Base-by-base conservation (phyloP, 2,329 filamentous ascomycete species). In the Neodidymelliopsis sp. region DNA sequence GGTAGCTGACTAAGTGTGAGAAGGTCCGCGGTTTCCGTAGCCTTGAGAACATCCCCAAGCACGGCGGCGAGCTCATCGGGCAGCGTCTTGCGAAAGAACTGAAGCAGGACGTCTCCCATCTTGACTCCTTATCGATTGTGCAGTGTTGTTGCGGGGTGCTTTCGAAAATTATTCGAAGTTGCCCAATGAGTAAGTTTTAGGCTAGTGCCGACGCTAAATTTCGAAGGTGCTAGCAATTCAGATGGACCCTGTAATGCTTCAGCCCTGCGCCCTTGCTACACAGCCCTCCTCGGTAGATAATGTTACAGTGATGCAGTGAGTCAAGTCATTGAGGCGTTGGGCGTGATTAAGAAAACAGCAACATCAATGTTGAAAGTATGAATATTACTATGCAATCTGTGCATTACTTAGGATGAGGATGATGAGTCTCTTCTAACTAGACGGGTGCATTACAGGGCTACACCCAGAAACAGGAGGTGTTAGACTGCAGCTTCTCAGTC, bases 11-110 rank as follows among this genome's bases (percentile, higher is more conserved):
- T 60, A 13, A 79, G 54, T 10, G 59, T 61, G 41, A 71, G 60
- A 51, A 76, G 78, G 31, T 79, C 62, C 41, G 76, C 77, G 22
- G 68, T 63, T 62, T 78, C 74, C 29, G 77, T 64, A 6, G 68
- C 57, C 22, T 68, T 61, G 18, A 80, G 57, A 10, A 71, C 63
- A 22, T 70, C 62, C 42, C 70, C 63, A 3, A 77, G 62, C 9
- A 72, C 62, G 7, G 58, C 57, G 9, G 67, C 71, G 2, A 79
- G 60, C 49, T 79, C 77, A 7, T 72, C 67, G 0, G 77, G 75
- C 34, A 79, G 59, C 9, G 65, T 70, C 19, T 59, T 63, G 25
- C 74, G 70, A 16, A 79, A 67, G 56, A 74, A 74, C n/a, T 39
- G 47, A 9, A 79, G 36, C 6, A 79, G 58, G 12, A 74, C 60